phyloP scores from a whole-genome alignment of 768 basidiomycete species.

The Cystobasidium onofrii region DNA sequence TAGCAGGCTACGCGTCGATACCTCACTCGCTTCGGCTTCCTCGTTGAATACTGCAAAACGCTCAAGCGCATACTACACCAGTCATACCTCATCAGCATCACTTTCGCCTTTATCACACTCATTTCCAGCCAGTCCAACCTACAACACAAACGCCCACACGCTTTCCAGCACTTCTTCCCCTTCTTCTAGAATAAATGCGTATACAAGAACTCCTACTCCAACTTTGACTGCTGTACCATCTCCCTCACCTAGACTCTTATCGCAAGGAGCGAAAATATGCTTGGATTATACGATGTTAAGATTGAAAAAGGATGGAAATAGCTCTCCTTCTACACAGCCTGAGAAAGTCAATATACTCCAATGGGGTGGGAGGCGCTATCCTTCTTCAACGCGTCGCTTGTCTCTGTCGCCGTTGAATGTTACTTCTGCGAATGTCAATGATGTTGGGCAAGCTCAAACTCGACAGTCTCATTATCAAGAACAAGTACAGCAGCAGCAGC shows the following conservation, averaged over 20 bases:
- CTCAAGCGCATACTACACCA: background rate
- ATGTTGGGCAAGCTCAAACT: too few species aligned
- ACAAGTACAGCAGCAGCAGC: background rate
- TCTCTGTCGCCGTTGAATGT: background rate
- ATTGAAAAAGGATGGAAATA: background rate
- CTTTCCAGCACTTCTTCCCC: background rate
- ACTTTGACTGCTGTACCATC: background rate
- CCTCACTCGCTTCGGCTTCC: background rate
- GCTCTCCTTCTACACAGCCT: background rate
- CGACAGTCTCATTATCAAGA: background rate
- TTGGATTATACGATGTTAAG: background rate
- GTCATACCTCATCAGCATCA: background rate
- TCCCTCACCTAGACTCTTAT: background rate
- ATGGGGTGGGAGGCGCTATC: background rate
- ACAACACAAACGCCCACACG: background rate
- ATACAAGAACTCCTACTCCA: background rate
- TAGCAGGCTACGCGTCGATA: background rate
- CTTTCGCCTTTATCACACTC: background rate
- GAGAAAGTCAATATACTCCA: background rate
- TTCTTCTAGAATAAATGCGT: background rate
- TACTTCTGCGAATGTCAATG: background rate
- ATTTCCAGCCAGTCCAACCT: background rate
- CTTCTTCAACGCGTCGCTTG: background rate
- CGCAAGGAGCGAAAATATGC: slow-evolving; percentile 15
- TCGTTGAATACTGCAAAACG: background rate